Base-by-base conservation (phyloP, 768 basidiomycete species). In the Phlegmacium glaucopus region DNA sequence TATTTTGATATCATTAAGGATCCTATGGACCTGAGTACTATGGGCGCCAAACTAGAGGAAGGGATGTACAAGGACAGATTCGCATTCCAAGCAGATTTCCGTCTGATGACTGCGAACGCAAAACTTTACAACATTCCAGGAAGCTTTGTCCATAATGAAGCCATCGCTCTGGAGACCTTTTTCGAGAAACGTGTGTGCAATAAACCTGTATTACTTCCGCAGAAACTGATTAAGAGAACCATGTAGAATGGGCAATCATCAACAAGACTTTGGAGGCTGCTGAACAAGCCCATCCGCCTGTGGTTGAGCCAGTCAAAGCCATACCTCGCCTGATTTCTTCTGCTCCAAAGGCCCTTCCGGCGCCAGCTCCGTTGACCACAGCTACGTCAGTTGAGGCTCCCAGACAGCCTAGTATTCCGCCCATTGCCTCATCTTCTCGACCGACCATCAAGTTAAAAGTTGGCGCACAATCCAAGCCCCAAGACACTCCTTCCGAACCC, bases 11-110 rank as follows among this genome's bases (percentile, higher is more conserved):
- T 94, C 49, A 85, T 99, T 64, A 89, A 89, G 65, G 76, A 87
- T 9, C 95, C 96, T 1, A 97, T 99, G 91, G 96, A 99, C 61
- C 74, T 98, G 13, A 84, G 85, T 43, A 93, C 94, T 0, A 88
- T 95, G 74, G 72, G 77, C 22, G 87, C 87, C 30, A 97, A 95
- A 63, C 70, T 98, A 9, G 85, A 89, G 56, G 83, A 79, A 47
- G 93, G 94, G 6, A 78, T 86, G 67, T 98, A 97, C 70, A 78
- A 82, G 51, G 83, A 89, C 57, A 83, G 93, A 9, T 82, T 85
- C 57, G 85, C 77, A 11, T 95, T 98, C 63, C 84, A 85, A 53
- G 72, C 78, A 22, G 96, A 99, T 64, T 87, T 98, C 65, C 81
- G 77, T 48, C 78, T 95, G 44, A 92, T 98, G 83, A 79, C 93